Evolutionary conservation across 2,329 filamentous ascomycete genomes (phyloP).

Genomic region (Xylaria multiplex): DNA sequence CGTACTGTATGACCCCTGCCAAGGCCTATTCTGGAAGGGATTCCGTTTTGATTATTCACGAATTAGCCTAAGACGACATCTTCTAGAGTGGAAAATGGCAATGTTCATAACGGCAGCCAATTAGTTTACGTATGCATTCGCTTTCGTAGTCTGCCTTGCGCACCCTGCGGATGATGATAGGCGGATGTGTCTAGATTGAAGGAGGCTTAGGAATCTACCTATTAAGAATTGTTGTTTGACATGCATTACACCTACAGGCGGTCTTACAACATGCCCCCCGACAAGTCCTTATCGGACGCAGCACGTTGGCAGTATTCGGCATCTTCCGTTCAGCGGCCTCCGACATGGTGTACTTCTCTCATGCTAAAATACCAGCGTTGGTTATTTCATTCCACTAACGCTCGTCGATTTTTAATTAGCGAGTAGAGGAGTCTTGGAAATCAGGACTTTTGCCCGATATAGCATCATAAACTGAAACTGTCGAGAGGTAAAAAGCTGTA

Average conservation of each 20-base stretch:
- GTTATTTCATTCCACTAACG: no score
- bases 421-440: no score
- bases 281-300: background rate
- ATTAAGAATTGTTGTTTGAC: background rate
- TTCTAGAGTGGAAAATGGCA: background rate
- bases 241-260: no score
- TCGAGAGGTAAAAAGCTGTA: no score
- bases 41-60: conserved; percentile 15
- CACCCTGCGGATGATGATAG: background rate
- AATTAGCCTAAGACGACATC: conserved; percentile 31
- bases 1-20: conserved; percentile 18
- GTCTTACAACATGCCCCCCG: no score
- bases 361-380: no score
- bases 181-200: background rate
- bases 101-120: background rate
- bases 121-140: background rate
- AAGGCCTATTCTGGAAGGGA: conserved; percentile 12
- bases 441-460: no score
- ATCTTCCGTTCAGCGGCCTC: no score
- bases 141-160: background rate
- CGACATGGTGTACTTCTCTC: no score
- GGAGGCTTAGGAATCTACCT: background rate
- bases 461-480: no score
- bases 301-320: no score
- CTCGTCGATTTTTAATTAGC: no score